Conservation (phyloP, 495 filamentous ascomycete species). For the Aspergillus saccharolyticus region DNA sequence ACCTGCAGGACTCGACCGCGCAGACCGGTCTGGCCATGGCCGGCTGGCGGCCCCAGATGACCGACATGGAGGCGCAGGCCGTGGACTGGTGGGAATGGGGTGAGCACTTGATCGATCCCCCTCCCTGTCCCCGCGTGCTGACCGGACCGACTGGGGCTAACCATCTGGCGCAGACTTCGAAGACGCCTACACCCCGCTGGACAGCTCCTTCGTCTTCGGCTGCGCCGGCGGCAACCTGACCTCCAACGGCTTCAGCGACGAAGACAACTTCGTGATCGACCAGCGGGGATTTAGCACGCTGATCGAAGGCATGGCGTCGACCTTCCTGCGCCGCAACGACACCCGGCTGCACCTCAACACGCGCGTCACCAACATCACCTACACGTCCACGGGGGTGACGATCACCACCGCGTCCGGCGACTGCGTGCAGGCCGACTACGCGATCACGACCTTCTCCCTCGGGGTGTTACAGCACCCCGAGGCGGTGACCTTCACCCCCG, state of each 20-base stretch:
- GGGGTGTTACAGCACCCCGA: conserved; percentile 61
- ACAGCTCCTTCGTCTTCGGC: conserved; percentile 39
- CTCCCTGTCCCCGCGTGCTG: too few relatives aligned
- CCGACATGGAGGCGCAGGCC: conserved; percentile 51
- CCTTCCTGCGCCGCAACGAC: conserved; percentile 54
- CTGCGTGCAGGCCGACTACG: conserved; percentile 56
- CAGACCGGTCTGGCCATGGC: conserved; percentile 53
- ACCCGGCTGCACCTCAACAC: conserved; percentile 54
- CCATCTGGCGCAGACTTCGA: conserved; percentile 52
- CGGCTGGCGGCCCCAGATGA: conserved; percentile 56
- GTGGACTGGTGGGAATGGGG: conserved; percentile 58
- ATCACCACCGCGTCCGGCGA: conserved; percentile 48
- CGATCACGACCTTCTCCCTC: conserved; percentile 54
- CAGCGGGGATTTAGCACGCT: conserved; percentile 59
- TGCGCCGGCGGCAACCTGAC: conserved; percentile 38
- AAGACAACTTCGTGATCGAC: conserved; percentile 64
- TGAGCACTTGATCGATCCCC: conserved; percentile 3
- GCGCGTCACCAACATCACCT: conserved; percentile 52
- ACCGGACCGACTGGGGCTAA: not conserved
- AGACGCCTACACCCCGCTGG: conserved; percentile 40
- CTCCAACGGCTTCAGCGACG: conserved; percentile 44
- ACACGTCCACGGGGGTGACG: conserved; percentile 49
- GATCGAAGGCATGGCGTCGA: conserved; percentile 54
- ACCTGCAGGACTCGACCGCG: conserved; percentile 56
- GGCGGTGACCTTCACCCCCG: conserved; percentile 53